phyloP scores from a whole-genome alignment of 305 asterid genomes.

The Fraxinus floribunda region DNA sequence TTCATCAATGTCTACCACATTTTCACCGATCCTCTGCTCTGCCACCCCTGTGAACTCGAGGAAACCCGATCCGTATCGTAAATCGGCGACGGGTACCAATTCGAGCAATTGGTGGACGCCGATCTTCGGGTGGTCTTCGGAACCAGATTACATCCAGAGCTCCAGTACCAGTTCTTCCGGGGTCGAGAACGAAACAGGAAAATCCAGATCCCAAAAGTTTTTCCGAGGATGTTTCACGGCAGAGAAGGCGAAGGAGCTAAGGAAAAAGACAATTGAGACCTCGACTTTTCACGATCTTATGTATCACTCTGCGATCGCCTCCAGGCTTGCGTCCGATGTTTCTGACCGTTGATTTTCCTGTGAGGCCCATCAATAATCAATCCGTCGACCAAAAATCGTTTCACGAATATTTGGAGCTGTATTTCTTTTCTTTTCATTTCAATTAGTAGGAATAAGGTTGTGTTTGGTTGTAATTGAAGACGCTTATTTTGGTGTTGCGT shows the following conservation, averaged over 20 bases:
- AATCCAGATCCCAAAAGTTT: conserved; percentile 27
- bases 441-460: conserved; percentile 11
- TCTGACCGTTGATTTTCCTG: conserved; percentile 20
- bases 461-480: not conserved
- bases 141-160: conserved; percentile 56
- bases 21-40: conserved; percentile 45
- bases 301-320: conserved; percentile 75
- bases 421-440: not conserved
- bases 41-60: conserved; percentile 34
- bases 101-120: conserved; percentile 63
- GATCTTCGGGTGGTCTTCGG: conserved; percentile 60
- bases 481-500: not conserved
- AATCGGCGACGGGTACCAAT: conserved; percentile 9
- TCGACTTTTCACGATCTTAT: conserved; percentile 57
- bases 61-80: conserved; percentile 28
- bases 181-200: conserved; percentile 16
- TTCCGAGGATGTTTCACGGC: conserved; percentile 52
- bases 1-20: conserved; percentile 41
- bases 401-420: not conserved
- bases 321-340: conserved; percentile 62
- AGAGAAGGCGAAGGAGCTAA: conserved; percentile 67
- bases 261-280: conserved; percentile 44
- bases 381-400: conserved; percentile 31
- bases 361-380: conserved; percentile 26
- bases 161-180: conserved; percentile 10